These are phyloP conservation scores for Alternaria angustiovoidea DNA, from an alignment of 2,329 filamentous ascomycete genomes.

Conservation along the genomic window DNA sequence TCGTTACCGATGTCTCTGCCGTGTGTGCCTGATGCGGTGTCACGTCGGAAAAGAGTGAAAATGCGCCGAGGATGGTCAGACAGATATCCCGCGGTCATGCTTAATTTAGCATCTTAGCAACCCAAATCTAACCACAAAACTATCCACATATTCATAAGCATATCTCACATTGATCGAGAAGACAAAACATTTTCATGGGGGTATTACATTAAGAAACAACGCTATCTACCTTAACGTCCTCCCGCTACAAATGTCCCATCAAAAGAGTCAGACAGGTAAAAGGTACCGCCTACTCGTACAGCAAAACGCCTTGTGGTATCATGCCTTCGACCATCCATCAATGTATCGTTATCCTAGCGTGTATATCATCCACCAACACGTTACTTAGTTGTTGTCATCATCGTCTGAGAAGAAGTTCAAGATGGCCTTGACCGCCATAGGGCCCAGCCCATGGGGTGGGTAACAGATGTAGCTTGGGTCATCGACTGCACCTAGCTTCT, in stretches of 20 bases:
- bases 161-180: not conserved
- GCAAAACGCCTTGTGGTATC: conserved; percentile 33
- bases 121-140: not conserved
- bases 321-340: conserved; percentile 21
- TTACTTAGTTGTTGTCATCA: conserved; percentile 41
- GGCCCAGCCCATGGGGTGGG: conserved; percentile 82
- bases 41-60: conserved; percentile 1
- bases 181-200: not conserved
- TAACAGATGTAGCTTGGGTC: conserved; percentile 92
- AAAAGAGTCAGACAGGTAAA: conserved; percentile 7
- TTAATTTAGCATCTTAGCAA: not conserved
- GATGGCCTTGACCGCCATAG: conserved; percentile 83
- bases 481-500: conserved; percentile 86
- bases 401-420: conserved; percentile 88
- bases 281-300: conserved; percentile 7
- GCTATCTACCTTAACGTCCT: conserved; percentile 17
- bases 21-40: not conserved
- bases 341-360: conserved; percentile 15
- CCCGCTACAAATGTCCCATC: conserved; percentile 8
- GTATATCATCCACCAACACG: conserved; percentile 9
- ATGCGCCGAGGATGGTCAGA: not conserved
- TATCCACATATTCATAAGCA: not conserved
- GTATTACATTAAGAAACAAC: conserved; percentile 22
- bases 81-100: not conserved
- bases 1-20: conserved; percentile 1